Percentiles rank a stretch among this genome's conserved stretches.
Conservation (phyloP, 345 rosid species). For the Salix exigua region DNA sequence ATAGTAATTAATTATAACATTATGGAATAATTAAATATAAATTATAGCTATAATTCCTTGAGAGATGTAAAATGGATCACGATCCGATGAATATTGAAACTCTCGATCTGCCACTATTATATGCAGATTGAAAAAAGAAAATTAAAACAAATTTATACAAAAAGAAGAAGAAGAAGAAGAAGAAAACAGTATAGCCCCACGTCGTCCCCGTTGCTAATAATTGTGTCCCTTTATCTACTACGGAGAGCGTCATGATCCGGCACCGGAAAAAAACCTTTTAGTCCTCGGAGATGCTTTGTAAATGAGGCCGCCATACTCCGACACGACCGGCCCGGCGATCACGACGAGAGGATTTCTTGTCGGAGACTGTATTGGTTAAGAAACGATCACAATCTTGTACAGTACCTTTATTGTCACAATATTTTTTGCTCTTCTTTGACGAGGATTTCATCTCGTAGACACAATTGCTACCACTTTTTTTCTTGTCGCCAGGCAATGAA, state of each 20-base stretch:
- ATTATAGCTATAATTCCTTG: neutral
- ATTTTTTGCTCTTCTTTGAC: slow-evolving; percentile 22
- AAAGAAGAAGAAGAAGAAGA: neutral
- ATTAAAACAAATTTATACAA: neutral
- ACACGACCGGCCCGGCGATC: slow-evolving; percentile 46
- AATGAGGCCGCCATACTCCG: slow-evolving; percentile 70
- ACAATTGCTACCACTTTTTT: slow-evolving; percentile 13
- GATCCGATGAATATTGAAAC: slow-evolving; percentile 5
- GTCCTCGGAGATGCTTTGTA: slow-evolving; percentile 75
- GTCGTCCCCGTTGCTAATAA: neutral
- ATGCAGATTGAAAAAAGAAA: slow-evolving; percentile 29
- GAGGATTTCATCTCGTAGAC: slow-evolving; percentile 1
- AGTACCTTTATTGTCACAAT: neutral
- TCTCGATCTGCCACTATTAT: slow-evolving; percentile 39
- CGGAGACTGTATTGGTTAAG: slow-evolving; percentile 24
- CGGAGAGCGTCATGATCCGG: slow-evolving; percentile 4
- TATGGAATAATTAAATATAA: neutral
- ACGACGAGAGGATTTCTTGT: slow-evolving; percentile 45
- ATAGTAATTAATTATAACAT: neutral
- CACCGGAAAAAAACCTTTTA: slow-evolving; percentile 16
- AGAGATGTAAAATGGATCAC: neutral
- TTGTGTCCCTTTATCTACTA: neutral
- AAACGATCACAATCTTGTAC: slow-evolving; percentile 26
- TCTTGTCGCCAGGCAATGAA: slow-evolving; percentile 49
- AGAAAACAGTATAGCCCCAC: slow-evolving; percentile 4